Base-by-base conservation (phyloP, 2,329 filamentous ascomycete genomes). In the Immersiporthe knoxdaviesiana region DNA sequence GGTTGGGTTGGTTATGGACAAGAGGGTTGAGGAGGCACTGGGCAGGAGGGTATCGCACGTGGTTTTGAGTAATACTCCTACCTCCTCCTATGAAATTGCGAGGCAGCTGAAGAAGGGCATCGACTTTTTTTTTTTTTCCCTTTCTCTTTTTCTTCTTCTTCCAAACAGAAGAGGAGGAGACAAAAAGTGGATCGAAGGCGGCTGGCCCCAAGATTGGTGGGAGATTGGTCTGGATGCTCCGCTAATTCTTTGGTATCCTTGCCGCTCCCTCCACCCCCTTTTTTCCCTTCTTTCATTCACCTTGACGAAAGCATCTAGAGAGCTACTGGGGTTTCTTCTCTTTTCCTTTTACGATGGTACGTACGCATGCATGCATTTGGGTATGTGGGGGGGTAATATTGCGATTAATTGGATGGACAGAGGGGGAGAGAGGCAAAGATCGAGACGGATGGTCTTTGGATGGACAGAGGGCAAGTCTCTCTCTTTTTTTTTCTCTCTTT, bases 241-340 rank as follows among this genome's bases (percentile, higher is more conserved):
- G 52, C 52, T 30, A 30, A 32, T 63, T 35, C n/a, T 24, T 16
- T 39, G 35, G 11, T 39, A n/a, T n/a, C n/a, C n/a, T n/a, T n/a
- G n/a, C n/a, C n/a, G n/a, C n/a, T n/a, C 37, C 24, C 30, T 41
- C n/a, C 16, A 11, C 37, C 37, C 8, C 16, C 1, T 32, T 63
- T 16, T 63, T 41, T 63, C 24, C 37, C 30, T 21, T 44, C 35
- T 58, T 18, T 27, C 27, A 41, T 30, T 6, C 47, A 2, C 21
- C 41, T 10, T 39, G 27, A 59, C 32, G 32, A 37, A 59, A 59
- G 56, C 56, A 59, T 59, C 56, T 59, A 37, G 30, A 59, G 56
- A 47, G 44, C 44, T 47, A 11, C 3, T 47, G 44, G 21, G 18
- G 7, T 24, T 50, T 63, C 39, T 44, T 41, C n/a, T 27, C n/a